These are phyloP conservation scores for Lentithecium fluviatile DNA, from an alignment of 495 filamentous ascomycete genomes.

Conservation along the genomic window DNA sequence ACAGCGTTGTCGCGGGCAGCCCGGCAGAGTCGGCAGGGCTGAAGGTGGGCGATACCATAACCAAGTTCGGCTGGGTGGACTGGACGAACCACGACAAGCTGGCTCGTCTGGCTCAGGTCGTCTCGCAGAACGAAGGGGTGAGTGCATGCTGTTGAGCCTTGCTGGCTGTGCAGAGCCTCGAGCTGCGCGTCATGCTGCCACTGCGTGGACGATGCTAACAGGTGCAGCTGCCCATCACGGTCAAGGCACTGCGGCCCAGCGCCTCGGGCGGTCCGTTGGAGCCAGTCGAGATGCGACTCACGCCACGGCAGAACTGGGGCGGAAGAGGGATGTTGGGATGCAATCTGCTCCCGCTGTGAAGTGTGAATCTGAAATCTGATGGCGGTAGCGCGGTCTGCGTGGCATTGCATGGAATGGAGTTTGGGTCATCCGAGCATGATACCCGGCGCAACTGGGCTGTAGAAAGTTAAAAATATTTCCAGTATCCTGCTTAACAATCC, in stretches of 20 bases:
- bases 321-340: constrained; percentile 86
- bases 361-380: neutral
- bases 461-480: neutral
- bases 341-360: constrained; percentile 73
- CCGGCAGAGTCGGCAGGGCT: constrained; percentile 84
- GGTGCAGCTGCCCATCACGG: constrained; percentile 61
- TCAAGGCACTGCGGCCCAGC: constrained; percentile 59
- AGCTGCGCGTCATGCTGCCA: neutral
- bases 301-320: constrained; percentile 78
- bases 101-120: constrained; percentile 76
- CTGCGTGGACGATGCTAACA: constrained; percentile 14
- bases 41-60: constrained; percentile 76
- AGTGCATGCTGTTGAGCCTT: constrained; percentile 40
- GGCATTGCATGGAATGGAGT: constrained; percentile 36
- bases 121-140: constrained; percentile 88
- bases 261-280: constrained; percentile 39
- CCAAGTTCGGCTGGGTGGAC: constrained; percentile 78
- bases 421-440: constrained; percentile 31
- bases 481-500: constrained; percentile 15
- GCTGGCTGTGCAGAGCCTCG: neutral
- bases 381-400: constrained; percentile 19
- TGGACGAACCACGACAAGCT: constrained; percentile 82
- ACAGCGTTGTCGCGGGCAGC: constrained; percentile 72
- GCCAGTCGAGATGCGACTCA: constrained; percentile 68
- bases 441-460: constrained; percentile 28